These are phyloP conservation scores for Coniochaeta sp. DNA, from an alignment of 2,329 filamentous ascomycete genomes.

Conservation along the genomic window DNA sequence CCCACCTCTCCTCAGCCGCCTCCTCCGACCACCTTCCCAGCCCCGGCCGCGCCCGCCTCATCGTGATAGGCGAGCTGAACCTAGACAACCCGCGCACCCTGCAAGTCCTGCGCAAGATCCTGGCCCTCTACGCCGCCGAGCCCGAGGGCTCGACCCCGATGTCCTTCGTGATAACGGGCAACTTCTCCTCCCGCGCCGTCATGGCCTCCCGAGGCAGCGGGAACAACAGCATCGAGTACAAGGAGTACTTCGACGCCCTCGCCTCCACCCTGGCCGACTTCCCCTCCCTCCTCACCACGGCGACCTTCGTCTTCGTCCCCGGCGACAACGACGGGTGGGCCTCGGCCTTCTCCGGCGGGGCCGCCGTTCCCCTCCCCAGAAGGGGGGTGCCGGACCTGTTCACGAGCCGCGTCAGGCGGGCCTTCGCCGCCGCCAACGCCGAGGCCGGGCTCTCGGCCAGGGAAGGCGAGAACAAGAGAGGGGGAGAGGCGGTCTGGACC, in stretches of 20 bases:
- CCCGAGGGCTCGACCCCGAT: conserved; percentile 61
- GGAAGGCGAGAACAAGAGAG: conserved; percentile 33
- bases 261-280: conserved; percentile 79
- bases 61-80: conserved; percentile 80
- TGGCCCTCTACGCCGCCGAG: conserved; percentile 64
- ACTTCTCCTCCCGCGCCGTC: conserved; percentile 64
- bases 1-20: background rate
- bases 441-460: conserved; percentile 46
- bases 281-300: conserved; percentile 66
- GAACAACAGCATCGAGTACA: conserved; percentile 87
- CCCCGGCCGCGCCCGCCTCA: conserved; percentile 37
- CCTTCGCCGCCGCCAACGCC: conserved; percentile 69
- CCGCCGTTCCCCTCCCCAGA: conserved; percentile 61
- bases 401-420: conserved; percentile 75
- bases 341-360: conserved; percentile 73
- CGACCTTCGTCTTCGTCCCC: conserved; percentile 87
- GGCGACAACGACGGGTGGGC: conserved; percentile 98
- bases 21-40: background rate
- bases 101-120: conserved; percentile 71
- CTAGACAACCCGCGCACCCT: conserved; percentile 79
- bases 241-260: conserved; percentile 88
- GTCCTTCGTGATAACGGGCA: conserved; percentile 76
- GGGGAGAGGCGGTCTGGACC: conserved; percentile 77
- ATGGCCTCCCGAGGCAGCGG: conserved; percentile 56
- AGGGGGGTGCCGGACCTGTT: conserved; percentile 79